Base-by-base conservation (phyloP, 2,329 filamentous ascomycete species). In the Madurella fahalii region DNA sequence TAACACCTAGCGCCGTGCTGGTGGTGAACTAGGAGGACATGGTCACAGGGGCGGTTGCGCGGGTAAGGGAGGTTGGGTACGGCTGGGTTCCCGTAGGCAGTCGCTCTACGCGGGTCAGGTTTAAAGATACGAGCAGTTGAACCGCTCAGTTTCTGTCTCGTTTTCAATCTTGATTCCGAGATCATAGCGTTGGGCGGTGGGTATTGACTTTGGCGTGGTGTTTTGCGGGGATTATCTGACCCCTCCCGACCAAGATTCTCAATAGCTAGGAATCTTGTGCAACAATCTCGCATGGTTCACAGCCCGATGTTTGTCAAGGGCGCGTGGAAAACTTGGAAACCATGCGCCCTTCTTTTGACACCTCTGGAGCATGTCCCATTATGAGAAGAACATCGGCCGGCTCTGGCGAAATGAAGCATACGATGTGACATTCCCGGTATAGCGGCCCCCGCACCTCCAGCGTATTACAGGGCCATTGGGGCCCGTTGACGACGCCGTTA, bases 1-100 rank as follows among this genome's bases (percentile, higher is more conserved):
- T 96, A 57, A 85, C 93, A 3, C 94, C 94, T 5, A 96, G 90
- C 58, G 91, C 92, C n/a, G 92, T 90, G 45, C 75, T 99, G 63
- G 85, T 95, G 64, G 84, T 95, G 31, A 80, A 82, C 63, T 85
- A 74, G 61, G 32, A 37, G 18, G 7, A n/a, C 9, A 37, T 25
- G 25, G 25, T 25, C 40, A 15, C 34, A 15, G 34, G 11, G 9
- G 34, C 34, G 11, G 34, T 4, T 11, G 11, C 11, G 34, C 11
- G 34, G 34, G 34, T 4, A 37, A 11, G 4, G 34, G 13, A 37
- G 9, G 11, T 4, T 15, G 34, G 34, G 34, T 2, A 37, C 9
- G 34, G 34, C 13, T 11, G 11, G 13, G 34, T 37, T 7, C 25
- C 25, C 7, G 25, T 25, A 25, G 25, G 25, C 25, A 25, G 25